phyloP scores from a whole-genome alignment of 1,139 yeast species.

The Yamadazyma diddensiae region DNA sequence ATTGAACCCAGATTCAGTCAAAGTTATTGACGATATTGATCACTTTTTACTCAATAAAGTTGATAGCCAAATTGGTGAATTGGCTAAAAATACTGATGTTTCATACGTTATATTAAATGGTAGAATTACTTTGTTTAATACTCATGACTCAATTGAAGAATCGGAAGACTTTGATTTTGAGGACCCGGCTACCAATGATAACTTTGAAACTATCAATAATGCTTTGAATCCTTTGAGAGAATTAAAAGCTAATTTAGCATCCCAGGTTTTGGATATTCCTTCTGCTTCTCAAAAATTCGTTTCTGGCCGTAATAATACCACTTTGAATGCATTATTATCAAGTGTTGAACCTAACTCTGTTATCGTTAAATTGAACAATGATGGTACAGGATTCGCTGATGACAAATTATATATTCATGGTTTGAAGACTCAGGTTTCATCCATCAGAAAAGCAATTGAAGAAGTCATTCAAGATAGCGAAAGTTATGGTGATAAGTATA shows the following conservation, averaged over 20 bases:
- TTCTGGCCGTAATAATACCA: slow-evolving; percentile 56
- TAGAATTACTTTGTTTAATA: slow-evolving; percentile 39
- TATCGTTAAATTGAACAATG: slow-evolving; percentile 37
- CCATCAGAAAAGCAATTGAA: slow-evolving; percentile 51
- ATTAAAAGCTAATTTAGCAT: slow-evolving; percentile 52
- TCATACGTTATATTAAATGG: slow-evolving; percentile 53
- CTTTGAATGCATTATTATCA: slow-evolving; percentile 49
- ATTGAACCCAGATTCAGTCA: slow-evolving; percentile 65
- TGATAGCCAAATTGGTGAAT: slow-evolving; percentile 39
- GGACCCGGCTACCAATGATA: slow-evolving; percentile 20
- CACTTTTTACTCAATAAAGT: slow-evolving; percentile 59
- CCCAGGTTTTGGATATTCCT: slow-evolving; percentile 52
- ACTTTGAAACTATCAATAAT: slow-evolving; percentile 46
- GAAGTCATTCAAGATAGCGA: slow-evolving; percentile 61
- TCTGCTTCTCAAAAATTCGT: slow-evolving; percentile 56
- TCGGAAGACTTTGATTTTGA: slow-evolving; percentile 40
- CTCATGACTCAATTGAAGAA: slow-evolving; percentile 20
- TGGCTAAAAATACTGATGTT: slow-evolving; percentile 50
- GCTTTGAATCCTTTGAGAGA: slow-evolving; percentile 58
- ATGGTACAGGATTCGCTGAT: slow-evolving; percentile 38
- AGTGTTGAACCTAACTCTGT: slow-evolving; percentile 40
- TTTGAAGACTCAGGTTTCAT: slow-evolving; percentile 51
- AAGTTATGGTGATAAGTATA: slow-evolving; percentile 59
- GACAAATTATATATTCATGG: slow-evolving; percentile 67
- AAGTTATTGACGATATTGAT: slow-evolving; percentile 64